Base-by-base conservation (phyloP, 2,329 filamentous ascomycete species). In the Ascomycota sp. region DNA sequence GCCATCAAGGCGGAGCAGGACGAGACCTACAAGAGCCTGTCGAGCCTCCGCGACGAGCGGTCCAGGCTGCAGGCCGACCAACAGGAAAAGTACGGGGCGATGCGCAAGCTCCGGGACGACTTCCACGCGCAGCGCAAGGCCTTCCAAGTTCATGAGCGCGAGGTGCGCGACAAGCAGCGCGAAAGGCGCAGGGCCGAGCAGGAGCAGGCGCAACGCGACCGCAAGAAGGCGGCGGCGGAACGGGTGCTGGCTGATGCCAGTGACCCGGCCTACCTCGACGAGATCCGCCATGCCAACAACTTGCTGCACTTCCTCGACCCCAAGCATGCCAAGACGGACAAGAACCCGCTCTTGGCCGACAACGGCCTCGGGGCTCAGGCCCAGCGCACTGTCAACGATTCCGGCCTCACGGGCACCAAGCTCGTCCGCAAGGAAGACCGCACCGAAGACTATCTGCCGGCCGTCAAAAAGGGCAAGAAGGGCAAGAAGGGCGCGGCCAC, bases 231-330 rank as follows among this genome's bases (percentile, higher is more conserved):
- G 48, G 66, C 72, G 30, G 81, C 80, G 32, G 67, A 79, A 55
- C 68, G 74, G 51, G 65, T 80, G 53, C 72, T 91, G 25, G 73
- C 75, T 44, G 78, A 86, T 47, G 81, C 81, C 42, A 79, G 74
- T 48, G 75, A 81, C 43, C 83, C 77, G 11, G 89, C 89, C 30
- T 98, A 82, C 62, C 65, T 81, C 28, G 82, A 94, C 43, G 83
- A 98, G 60, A 93, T 98, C 46, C 69, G 83, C 44, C 77, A 77
- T 31, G 80, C 82, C 37, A 80, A 89, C 58, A 78, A 74, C 49
- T 65, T 98, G 27, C 79, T 95, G 42, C 74, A 75, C 41, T 86
- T 86, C 65, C 86, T 95, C 41, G 85, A 95, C 52, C 86, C 86
- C 2, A 68, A 60, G 11, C 63, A 70, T n/a, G n/a, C n/a, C 34